Conservation (phyloP, 306 rosid genomes). For the Lupinus albus region DNA sequence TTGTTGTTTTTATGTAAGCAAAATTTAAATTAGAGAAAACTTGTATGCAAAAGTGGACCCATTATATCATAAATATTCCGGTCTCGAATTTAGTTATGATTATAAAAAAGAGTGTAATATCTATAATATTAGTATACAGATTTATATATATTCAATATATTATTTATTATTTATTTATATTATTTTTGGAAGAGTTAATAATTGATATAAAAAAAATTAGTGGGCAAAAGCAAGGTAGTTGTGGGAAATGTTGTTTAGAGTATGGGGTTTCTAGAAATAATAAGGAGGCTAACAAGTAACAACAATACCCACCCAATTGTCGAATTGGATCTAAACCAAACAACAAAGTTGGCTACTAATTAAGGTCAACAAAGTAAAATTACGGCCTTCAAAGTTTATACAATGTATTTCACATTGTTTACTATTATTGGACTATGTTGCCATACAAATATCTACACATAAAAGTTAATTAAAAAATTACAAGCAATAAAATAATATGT, state of each 20-base stretch:
- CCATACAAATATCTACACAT: not conserved
- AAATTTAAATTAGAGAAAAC: too few relatives aligned
- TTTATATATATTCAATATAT: too few relatives aligned
- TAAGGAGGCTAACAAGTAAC: not conserved
- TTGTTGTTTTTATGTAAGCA: too few relatives aligned
- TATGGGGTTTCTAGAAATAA: not conserved
- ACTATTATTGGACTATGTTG: not conserved
- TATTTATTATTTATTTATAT: too few relatives aligned
- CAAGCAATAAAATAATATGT: not conserved
- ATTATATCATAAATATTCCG: too few relatives aligned
- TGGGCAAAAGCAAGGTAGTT: conserved; percentile 12
- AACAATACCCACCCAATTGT: not conserved
- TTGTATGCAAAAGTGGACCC: too few relatives aligned
- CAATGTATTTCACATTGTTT: too few relatives aligned
- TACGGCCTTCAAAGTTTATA: not conserved
- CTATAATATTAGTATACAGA: too few relatives aligned
- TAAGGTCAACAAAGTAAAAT: not conserved
- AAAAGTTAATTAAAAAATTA: not conserved
- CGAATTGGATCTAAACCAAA: conserved; percentile 6
- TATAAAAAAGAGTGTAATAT: too few relatives aligned
- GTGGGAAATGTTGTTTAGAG: not conserved
- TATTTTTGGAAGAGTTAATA: too few relatives aligned
- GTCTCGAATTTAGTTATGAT: too few relatives aligned
- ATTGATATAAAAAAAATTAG: too few relatives aligned
- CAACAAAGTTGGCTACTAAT: conserved; percentile 21